phyloP scores from a whole-genome alignment of 768 basidiomycete species.

The Kwoniella dendrophila region DNA sequence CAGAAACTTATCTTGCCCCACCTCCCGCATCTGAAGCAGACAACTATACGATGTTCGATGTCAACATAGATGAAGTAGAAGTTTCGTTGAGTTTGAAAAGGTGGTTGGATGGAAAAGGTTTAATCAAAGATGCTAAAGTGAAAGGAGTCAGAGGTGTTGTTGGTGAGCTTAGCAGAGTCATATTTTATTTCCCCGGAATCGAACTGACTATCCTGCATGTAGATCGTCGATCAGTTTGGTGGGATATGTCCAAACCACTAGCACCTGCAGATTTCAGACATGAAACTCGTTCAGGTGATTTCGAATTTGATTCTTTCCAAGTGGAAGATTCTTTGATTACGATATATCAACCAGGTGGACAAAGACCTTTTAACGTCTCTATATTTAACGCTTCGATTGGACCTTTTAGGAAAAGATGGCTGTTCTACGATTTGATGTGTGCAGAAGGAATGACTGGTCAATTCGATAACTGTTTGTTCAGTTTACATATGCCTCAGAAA shows the following conservation, averaged over 20 bases:
- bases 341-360: conserved; percentile 87
- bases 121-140: conserved; percentile 85
- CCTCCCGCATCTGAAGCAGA: conserved; percentile 36
- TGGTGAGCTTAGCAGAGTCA: no score
- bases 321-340: conserved; percentile 92
- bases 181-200: neutral
- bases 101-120: conserved; percentile 94
- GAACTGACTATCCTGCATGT: neutral
- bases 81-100: conserved; percentile 85
- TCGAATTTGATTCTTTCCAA: conserved; percentile 83
- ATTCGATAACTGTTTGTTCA: conserved; percentile 96
- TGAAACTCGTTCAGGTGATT: conserved; percentile 73
- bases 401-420: conserved; percentile 84
- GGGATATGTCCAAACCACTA: conserved; percentile 78
- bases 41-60: conserved; percentile 90
- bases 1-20: conserved; percentile 39
- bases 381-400: conserved; percentile 91
- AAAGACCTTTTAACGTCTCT: conserved; percentile 66
- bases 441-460: conserved; percentile 97
- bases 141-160: conserved; percentile 92
- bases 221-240: conserved; percentile 86
- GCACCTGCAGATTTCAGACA: conserved; percentile 83
- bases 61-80: conserved; percentile 91
- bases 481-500: conserved; percentile 82
- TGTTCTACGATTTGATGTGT: conserved; percentile 91